Conservation (phyloP, 2,329 filamentous ascomycete genomes). For the Ascochyta rabiei region DNA sequence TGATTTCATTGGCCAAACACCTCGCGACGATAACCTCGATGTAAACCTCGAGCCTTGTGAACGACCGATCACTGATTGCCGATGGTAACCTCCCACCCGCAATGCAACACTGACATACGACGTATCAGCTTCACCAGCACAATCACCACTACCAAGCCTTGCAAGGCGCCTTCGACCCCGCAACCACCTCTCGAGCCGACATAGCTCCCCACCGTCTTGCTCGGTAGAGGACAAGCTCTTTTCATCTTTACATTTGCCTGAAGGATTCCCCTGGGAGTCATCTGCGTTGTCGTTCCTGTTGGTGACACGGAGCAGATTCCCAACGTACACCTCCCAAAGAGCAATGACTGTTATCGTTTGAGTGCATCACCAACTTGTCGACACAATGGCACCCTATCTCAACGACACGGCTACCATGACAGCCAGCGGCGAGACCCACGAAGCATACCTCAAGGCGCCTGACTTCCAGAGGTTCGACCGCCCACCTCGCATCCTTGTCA, state of each 20-base stretch:
- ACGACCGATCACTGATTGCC: background rate
- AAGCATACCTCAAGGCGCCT: constrained; percentile 22
- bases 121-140: background rate
- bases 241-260: background rate
- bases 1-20: constrained; percentile 25
- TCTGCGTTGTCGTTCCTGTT: no score
- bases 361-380: no score
- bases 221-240: background rate
- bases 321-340: no score
- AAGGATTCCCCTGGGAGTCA: background rate
- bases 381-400: constrained; percentile 2
- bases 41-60: constrained; percentile 6
- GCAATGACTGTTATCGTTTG: no score
- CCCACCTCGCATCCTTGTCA: constrained; percentile 44
- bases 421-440: background rate
- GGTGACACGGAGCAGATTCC: no score
- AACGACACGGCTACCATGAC: background rate
- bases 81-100: constrained; percentile 17
- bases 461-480: constrained; percentile 27
- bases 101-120: constrained; percentile 27
- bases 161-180: background rate
- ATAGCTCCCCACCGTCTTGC: background rate
- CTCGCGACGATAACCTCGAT: constrained; percentile 20
- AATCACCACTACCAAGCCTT: background rate
- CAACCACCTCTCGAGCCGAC: background rate